phyloP scores from a whole-genome alignment of 208 protist species.

The Crithidia fasciculata region DNA sequence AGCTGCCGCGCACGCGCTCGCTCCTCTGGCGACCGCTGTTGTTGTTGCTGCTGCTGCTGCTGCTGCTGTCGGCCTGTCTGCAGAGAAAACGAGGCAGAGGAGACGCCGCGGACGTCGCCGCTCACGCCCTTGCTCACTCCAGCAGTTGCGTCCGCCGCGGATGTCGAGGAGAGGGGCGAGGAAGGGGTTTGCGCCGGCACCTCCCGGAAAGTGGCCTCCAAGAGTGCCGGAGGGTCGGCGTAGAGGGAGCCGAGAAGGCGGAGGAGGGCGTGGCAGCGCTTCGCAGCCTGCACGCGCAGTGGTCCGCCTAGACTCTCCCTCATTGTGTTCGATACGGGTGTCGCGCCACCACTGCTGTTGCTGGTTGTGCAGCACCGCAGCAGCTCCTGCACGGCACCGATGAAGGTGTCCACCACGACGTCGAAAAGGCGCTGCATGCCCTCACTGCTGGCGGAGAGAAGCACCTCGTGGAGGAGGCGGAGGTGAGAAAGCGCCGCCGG shows the following conservation, averaged over 20 bases:
- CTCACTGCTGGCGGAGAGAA: conserved; percentile 6
- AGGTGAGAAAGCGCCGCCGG: not conserved
- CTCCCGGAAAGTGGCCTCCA: not conserved
- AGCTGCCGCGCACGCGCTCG: conserved; percentile 22
- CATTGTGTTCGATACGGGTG: not conserved
- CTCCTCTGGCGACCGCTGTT: not conserved
- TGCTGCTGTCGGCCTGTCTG: not conserved
- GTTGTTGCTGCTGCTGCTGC: not conserved
- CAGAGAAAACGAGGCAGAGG: not conserved
- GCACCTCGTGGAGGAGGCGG: conserved; percentile 1
- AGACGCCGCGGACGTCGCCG: not conserved
- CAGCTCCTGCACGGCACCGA: conserved; percentile 21
- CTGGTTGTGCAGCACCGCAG: conserved; percentile 2
- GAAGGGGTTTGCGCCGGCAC: not conserved
- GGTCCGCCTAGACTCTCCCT: no score
- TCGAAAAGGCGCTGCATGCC: conserved; percentile 25
- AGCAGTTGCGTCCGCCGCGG: no score
- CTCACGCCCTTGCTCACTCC: no score
- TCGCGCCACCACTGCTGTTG: not conserved
- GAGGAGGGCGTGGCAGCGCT: conserved; percentile 5
- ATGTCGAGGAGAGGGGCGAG: not conserved
- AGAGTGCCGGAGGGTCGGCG: conserved; percentile 3
- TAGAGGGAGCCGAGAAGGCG: conserved; percentile 20
- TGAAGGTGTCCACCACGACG: conserved; percentile 20
- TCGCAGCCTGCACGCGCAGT: not conserved